Evolutionary conservation across 73 alveolate species (phyloP).

Genomic region (Symbiodinium natans): DNA sequence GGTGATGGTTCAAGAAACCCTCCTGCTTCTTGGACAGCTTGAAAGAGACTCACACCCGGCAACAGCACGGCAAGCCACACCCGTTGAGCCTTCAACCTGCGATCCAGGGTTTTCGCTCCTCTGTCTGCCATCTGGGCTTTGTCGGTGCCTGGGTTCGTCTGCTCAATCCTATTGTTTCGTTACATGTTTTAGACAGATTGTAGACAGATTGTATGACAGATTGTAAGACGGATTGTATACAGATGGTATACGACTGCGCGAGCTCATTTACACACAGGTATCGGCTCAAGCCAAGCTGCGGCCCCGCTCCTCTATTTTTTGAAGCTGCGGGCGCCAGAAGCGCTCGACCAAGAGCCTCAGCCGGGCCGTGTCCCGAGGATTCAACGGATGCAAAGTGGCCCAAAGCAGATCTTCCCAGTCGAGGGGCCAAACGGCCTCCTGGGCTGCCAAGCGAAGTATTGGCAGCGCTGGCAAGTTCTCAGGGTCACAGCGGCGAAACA

Average conservation of each 20-base stretch:
- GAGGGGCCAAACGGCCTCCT: slow-evolving; percentile 87
- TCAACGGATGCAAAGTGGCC: neutral
- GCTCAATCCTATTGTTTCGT: neutral
- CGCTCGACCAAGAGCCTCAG: slow-evolving; percentile 71
- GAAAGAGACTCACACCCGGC: too few species aligned
- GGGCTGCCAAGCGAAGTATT: slow-evolving; percentile 77
- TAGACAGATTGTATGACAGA: too few species aligned
- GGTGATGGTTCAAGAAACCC: too few species aligned
- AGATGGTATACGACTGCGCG: too few species aligned
- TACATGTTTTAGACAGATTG: neutral
- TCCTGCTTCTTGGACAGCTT: too few species aligned
- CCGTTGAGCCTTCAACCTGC: slow-evolving; percentile 46
- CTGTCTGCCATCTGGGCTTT: slow-evolving; percentile 20
- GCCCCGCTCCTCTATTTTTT: slow-evolving; percentile 66
- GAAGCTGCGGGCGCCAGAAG: slow-evolving; percentile 89
- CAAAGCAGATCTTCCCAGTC: neutral
- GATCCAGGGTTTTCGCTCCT: slow-evolving; percentile 44
- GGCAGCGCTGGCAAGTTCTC: slow-evolving; percentile 80
- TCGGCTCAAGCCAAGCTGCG: neutral
- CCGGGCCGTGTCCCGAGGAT: neutral
- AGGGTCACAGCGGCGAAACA: neutral
- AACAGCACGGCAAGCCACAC: too few species aligned
- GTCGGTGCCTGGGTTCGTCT: neutral
- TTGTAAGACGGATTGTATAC: too few species aligned
- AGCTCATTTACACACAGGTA: neutral